Base-by-base conservation (phyloP, 345 rosid species). In the Fremontodendron californicum region DNA sequence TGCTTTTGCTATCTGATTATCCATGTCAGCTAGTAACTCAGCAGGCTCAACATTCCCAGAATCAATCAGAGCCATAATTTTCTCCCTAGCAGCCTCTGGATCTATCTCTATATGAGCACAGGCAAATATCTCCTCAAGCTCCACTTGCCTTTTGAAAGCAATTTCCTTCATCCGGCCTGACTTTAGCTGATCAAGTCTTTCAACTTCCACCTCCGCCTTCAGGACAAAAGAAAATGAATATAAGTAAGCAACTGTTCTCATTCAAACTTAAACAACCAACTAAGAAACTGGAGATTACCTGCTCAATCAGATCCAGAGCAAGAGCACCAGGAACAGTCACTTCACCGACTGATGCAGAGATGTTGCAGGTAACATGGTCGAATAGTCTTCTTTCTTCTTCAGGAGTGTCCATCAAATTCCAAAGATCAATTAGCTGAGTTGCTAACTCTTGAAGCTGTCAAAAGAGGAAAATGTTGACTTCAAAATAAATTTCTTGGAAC, bases 321-420 rank as follows among this genome's bases (percentile, higher is more conserved):
- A 95, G 98, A 74, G 98, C 86, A 60, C 92, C 98, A 35, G 93
- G 89, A 31, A 78, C 85, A 25, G 90, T 86, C 76, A 93, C 98
- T 86, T 90, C 92, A 84, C 91, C 92, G 40, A 93, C 96, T 62
- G 93, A 89, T 84, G 97, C 88, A 75, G 90, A 86, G 39, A 90
- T 86, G 90, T 96, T 90, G 82, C 97, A 84, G 63, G 97, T 94
- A 73, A 96, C 97, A 83, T 92, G 97, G 76, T 90, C 89, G 73
- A 94, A 96, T 77, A 91, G 80, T 74, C 81, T 85, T 75, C 98
- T 86, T 73, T 92, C 99, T 79, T 92, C 98, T 15, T 64, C 85
- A 2, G 97, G 87, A 35, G 98, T 94, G 79, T 96, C 99, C 99
- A 96, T 92, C 82, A 94, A 88, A 83, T 94, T 94, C 99, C 99